Conservation (phyloP, 768 basidiomycete genomes). For the Panus rudis region DNA sequence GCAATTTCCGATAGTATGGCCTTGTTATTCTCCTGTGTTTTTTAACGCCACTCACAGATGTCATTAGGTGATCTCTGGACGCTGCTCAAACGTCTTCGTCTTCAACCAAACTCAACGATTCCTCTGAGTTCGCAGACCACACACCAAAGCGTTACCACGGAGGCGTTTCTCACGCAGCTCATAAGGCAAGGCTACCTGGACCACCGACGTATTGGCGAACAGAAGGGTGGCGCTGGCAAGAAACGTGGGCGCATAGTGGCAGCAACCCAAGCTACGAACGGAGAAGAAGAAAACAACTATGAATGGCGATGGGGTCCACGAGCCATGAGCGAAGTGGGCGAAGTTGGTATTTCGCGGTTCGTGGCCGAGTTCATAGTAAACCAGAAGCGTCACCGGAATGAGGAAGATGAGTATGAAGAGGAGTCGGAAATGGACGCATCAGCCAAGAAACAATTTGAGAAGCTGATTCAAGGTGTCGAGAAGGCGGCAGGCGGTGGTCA, state of each 20-base stretch:
- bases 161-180: constrained; percentile 58
- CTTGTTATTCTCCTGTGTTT: not conserved
- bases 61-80: constrained; percentile 62
- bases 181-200: constrained; percentile 76
- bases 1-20: constrained; percentile 67
- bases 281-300: constrained; percentile 34
- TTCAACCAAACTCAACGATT: constrained; percentile 43
- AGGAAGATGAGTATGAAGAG: constrained; percentile 15
- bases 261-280: constrained; percentile 32
- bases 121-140: constrained; percentile 45
- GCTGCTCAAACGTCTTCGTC: constrained; percentile 61
- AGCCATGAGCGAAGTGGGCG: constrained; percentile 78
- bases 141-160: constrained; percentile 47
- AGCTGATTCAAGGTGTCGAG: constrained; percentile 50
- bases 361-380: constrained; percentile 78
- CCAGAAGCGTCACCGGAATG: constrained; percentile 26
- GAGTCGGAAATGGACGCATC: constrained; percentile 12
- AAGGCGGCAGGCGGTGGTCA: constrained; percentile 44
- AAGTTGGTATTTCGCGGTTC: constrained; percentile 66
- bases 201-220: constrained; percentile 45
- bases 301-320: constrained; percentile 89
- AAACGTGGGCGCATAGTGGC: constrained; percentile 49
- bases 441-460: constrained; percentile 31
- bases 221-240: constrained; percentile 28
- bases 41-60: not conserved